Conservation (phyloP, 331 rosid species). For the Arachis monticola region DNA sequence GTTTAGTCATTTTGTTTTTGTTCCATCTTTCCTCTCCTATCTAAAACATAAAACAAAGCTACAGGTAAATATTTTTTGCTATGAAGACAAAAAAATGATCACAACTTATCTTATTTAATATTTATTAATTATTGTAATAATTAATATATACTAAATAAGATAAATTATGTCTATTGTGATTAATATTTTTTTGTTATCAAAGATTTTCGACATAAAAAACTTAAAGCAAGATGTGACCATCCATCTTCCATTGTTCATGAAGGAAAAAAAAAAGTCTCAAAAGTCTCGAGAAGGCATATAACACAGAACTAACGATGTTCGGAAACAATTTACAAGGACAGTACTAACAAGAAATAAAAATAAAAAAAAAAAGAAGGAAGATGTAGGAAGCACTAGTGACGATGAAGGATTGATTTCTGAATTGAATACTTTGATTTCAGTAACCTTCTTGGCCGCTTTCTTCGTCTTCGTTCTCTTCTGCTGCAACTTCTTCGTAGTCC, state of each 20-base stretch:
- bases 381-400: background rate
- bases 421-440: constrained; percentile 32
- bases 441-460: constrained; percentile 46
- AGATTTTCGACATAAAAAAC: too few relatives aligned
- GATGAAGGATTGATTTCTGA: constrained; percentile 22
- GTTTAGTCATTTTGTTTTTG: too few relatives aligned
- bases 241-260: background rate
- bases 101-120: too few relatives aligned
- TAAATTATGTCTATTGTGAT: too few relatives aligned
- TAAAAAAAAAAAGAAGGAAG: background rate
- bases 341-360: background rate
- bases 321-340: constrained; percentile 23
- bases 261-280: background rate
- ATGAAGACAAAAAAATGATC: too few relatives aligned
- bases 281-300: constrained; percentile 2
- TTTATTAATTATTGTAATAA: too few relatives aligned
- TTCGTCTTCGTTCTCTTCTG: constrained; percentile 52
- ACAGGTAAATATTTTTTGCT: too few relatives aligned
- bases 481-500: constrained; percentile 81
- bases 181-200: too few relatives aligned
- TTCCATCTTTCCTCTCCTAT: too few relatives aligned
- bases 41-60: too few relatives aligned
- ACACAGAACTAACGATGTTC: constrained; percentile 31
- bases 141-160: too few relatives aligned
- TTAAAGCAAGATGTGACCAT: background rate